phyloP scores from a whole-genome alignment of 768 basidiomycete species.

The Pleurotus giganteus region DNA sequence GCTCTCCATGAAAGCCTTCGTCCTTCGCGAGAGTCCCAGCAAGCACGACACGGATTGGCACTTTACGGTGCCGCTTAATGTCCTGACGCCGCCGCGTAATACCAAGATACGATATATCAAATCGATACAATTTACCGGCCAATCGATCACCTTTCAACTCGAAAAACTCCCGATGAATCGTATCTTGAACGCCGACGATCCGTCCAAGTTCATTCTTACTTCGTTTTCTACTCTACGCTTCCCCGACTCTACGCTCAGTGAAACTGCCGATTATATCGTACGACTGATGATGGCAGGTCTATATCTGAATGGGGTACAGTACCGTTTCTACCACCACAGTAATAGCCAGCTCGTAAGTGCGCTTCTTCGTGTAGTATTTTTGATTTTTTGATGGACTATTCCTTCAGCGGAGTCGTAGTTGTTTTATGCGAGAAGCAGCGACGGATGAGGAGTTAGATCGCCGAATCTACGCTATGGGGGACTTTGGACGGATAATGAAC shows the following conservation, averaged over 20 bases:
- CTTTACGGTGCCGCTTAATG: constrained; percentile 36
- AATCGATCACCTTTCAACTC: constrained; percentile 50
- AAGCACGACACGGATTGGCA: constrained; percentile 53
- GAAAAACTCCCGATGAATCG: constrained; percentile 54
- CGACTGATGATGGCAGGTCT: constrained; percentile 55
- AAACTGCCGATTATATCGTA: constrained; percentile 52
- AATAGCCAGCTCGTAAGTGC: constrained; percentile 65
- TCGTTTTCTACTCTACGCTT: constrained; percentile 57
- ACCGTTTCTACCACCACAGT: constrained; percentile 71
- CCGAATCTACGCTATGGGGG: constrained; percentile 56
- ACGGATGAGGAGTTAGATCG: constrained; percentile 54
- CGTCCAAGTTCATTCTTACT: constrained; percentile 51
- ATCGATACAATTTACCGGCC: constrained; percentile 46
- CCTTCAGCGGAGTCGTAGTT: constrained; percentile 59
- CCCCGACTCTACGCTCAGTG: constrained; percentile 46
- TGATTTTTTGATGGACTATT: background rate
- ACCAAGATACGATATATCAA: constrained; percentile 31
- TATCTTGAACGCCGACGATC: constrained; percentile 56
- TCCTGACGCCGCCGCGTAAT: constrained; percentile 24
- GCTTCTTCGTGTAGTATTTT: background rate
- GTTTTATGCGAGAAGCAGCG: constrained; percentile 56
- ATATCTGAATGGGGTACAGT: constrained; percentile 55
- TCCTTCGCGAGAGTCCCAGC: constrained; percentile 37
- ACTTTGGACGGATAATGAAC: constrained; percentile 61
- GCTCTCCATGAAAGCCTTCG: constrained; percentile 36